Percentiles rank a stretch among this genome's conserved stretches.
Evolutionary conservation across 257 asterid species (phyloP).

Genomic region (Solanum infundibuliforme): DNA sequence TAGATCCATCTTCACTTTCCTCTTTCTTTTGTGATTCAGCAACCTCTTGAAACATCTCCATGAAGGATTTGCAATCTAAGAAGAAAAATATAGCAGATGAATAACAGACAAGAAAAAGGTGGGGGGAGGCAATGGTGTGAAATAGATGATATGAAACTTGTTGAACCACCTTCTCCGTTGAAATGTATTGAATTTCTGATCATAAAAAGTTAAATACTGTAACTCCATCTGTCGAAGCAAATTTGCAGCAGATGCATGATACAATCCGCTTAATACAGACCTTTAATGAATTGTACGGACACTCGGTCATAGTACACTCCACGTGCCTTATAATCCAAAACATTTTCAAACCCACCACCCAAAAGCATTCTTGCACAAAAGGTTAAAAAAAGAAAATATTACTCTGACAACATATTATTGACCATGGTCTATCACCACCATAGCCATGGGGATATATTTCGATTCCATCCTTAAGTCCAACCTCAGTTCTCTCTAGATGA

Average conservation of each 20-base stretch:
- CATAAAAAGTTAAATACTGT: neutral
- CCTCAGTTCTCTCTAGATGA: neutral
- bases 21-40: constrained; percentile 33
- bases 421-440: neutral
- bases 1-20: constrained; percentile 26
- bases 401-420: neutral
- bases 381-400: neutral
- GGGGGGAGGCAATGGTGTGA: neutral
- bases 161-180: neutral
- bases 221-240: neutral
- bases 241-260: neutral
- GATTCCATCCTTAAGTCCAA: neutral
- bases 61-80: constrained; percentile 37
- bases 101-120: neutral
- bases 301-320: neutral
- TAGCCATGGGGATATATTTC: neutral
- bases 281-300: neutral
- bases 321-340: too few species aligned
- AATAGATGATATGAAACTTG: neutral
- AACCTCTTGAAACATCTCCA: constrained; percentile 29
- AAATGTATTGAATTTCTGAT: neutral
- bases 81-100: neutral
- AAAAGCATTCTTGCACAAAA: neutral
- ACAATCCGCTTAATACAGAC: neutral
- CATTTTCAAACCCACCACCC: neutral